Base-by-base conservation (phyloP, 352 stramenopile species). In the Phytophthora litchii region DNA sequence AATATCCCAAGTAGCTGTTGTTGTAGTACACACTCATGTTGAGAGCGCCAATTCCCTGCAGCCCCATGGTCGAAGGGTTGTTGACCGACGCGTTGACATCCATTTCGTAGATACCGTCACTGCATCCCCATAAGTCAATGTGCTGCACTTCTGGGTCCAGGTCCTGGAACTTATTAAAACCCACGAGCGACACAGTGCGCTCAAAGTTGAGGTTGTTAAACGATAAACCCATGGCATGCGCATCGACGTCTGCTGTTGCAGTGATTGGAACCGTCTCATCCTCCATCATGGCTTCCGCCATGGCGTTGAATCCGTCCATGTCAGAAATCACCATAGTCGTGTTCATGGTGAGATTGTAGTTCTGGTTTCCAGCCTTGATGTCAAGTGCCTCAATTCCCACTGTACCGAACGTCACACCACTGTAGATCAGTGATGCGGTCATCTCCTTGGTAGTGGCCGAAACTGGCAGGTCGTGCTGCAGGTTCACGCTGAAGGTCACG, bases 1-100 rank as follows among this genome's bases (percentile, higher is more conserved):
- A 75, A 57, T 83, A 86, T 23, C 80, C 80, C 14, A 91, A 53
- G 65, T 85, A 91, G 29, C 76, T 67, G 23, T 72, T 46, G 7
- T 75, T 64, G 63, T 80, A 87, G 70, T 87, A 88, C 13, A 89
- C 60, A 17, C 65, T 88, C 57, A 91, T 64, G 61, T 91, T 91
- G 51, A 91, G 75, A 21, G 66, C 55, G 25, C 77, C 81, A 16
- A 91, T 72, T 36, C 79, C 73, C 34, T 81, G 55, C 21, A 88
- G 52, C 1, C 76, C 78, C 43, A 88, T 67, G 34, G 72, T 31
- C 16, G 72, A 73, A 38, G 70, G 64, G 40, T 83, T 83, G 53
- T 76, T 63, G 12, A 89, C 44, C 7, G 72, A 85, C n/a, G 72
- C 72, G 53, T 91, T 88, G 54, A 86, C 73, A 25, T 71, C 55